These are phyloP conservation scores for Cyclotella cryptica DNA, from an alignment of 108 stramenopile genomes.

Conservation along the genomic window DNA sequence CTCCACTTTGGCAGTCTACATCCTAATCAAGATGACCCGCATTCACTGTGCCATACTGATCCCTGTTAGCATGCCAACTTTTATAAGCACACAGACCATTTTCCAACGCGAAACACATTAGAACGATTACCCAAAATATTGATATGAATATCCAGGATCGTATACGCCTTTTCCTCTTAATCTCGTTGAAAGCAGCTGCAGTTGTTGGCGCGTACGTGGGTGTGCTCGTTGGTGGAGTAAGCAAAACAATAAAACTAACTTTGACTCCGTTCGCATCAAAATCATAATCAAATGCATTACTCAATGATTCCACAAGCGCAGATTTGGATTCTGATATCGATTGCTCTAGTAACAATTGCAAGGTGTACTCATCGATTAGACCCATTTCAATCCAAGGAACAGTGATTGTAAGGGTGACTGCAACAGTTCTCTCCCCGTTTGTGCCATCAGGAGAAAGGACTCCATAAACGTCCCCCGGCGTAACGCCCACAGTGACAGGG, in stretches of 20 bases:
- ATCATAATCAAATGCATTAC: neutral
- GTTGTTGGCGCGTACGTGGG: conserved; percentile 18
- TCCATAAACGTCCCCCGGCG: neutral
- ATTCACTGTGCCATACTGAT: neutral
- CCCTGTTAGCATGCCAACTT: neutral
- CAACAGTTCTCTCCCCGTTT: neutral
- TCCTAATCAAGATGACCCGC: neutral
- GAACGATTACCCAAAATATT: conserved; percentile 18
- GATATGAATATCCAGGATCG: conserved; percentile 14
- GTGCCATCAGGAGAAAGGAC: neutral
- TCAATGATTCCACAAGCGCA: neutral
- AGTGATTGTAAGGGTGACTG: neutral
- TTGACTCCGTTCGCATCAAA: neutral
- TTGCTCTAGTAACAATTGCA: neutral
- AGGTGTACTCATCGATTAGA: neutral
- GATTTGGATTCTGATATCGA: neutral
- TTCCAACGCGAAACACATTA: conserved; percentile 17
- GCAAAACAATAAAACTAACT: neutral
- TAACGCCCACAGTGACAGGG: neutral
- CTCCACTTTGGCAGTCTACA: no score
- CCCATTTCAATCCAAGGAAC: neutral
- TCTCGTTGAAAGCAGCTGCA: neutral
- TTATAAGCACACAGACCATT: conserved; percentile 24
- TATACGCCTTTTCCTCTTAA: neutral
- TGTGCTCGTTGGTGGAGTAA: neutral